Evolutionary conservation across 805 yeast species (phyloP).

Genomic region (Torulaspora maleeae): DNA sequence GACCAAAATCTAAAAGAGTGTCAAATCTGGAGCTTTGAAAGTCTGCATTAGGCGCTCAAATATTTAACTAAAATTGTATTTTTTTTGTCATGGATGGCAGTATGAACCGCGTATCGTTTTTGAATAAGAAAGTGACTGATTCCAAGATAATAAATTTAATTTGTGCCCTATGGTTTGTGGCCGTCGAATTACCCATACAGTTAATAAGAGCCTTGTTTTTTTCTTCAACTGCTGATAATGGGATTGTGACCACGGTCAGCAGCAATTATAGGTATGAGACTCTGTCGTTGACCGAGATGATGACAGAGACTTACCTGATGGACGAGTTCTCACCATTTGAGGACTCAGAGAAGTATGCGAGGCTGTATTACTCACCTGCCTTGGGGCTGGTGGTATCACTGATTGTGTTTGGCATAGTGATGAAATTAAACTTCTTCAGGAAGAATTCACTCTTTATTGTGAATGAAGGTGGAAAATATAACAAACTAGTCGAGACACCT

Average conservation of each 20-base stretch:
- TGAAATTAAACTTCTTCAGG: constrained; percentile 2
- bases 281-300: constrained; percentile 1
- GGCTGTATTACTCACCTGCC: constrained; percentile 2
- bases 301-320: constrained; percentile 2
- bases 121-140: constrained; percentile 3
- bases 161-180: constrained; percentile 4
- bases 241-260: background rate
- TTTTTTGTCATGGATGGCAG: background rate
- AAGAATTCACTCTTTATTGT: background rate
- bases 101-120: background rate
- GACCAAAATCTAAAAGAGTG: constrained; percentile 11
- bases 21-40: constrained; percentile 8
- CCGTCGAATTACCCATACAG: constrained; percentile 1
- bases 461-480: background rate
- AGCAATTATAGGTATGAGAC: background rate
- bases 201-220: background rate
- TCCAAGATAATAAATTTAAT: constrained; percentile 1
- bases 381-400: constrained; percentile 4
- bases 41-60: background rate
- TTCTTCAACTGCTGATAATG: background rate
- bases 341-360: background rate
- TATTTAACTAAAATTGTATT: background rate
- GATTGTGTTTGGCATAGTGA: constrained; percentile 3
- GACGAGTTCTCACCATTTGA: constrained; percentile 5
- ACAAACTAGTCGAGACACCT: background rate